These are phyloP conservation scores for Xerocomellus chrysenteron DNA, from an alignment of 768 basidiomycete species.

Conservation along the genomic window DNA sequence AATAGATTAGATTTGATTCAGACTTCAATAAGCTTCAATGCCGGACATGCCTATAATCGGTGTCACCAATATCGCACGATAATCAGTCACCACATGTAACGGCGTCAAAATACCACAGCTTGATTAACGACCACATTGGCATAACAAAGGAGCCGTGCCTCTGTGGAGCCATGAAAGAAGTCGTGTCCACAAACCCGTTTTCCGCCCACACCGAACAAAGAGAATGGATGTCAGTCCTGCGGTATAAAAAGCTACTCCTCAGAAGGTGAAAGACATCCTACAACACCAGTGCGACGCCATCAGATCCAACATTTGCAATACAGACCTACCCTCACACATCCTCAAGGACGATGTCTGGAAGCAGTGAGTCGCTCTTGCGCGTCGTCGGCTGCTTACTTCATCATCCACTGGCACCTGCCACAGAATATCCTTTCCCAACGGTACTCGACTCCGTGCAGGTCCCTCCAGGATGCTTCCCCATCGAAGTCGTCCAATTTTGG, in stretches of 20 bases:
- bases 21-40: neutral
- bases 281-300: neutral
- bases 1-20: neutral
- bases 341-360: neutral
- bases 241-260: conserved; percentile 6
- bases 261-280: neutral
- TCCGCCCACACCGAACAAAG: conserved; percentile 2
- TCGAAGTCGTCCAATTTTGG: conserved; percentile 30
- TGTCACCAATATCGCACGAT: neutral
- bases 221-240: neutral
- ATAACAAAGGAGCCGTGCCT: conserved; percentile 4
- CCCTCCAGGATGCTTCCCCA: conserved; percentile 17
- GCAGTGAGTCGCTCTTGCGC: neutral
- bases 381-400: neutral
- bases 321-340: neutral
- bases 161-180: neutral
- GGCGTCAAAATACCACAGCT: neutral
- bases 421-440: neutral
- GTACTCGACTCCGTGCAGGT: conserved; percentile 19
- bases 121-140: neutral
- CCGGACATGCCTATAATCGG: neutral
- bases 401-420: neutral
- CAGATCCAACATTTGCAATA: neutral
- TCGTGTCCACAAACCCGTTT: neutral
- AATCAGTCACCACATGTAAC: neutral